Evolutionary conservation across 2,329 filamentous ascomycete species (phyloP).

Genomic region (Celoporthe dispersa): DNA sequence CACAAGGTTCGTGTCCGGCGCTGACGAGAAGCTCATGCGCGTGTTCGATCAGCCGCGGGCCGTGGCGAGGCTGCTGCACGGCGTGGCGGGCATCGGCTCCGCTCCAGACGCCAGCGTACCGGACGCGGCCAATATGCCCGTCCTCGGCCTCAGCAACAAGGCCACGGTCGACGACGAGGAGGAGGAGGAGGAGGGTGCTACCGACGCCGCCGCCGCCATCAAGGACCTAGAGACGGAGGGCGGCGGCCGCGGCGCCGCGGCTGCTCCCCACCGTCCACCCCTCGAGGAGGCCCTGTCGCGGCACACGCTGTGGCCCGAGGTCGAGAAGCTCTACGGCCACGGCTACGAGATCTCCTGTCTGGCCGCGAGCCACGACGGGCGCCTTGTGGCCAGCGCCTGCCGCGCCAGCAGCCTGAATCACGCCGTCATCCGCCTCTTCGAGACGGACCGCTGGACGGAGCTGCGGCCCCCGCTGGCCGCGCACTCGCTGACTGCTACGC

Average conservation of each 20-base stretch:
- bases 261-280: constrained; percentile 73
- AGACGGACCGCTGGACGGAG: constrained; percentile 86
- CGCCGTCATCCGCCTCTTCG: constrained; percentile 90
- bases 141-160: constrained; percentile 95
- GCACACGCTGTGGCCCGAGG: constrained; percentile 93
- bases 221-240: constrained; percentile 49
- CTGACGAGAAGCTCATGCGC: constrained; percentile 96
- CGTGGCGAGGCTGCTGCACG: constrained; percentile 74
- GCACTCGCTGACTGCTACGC: constrained; percentile 84
- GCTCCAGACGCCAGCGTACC: constrained; percentile 58
- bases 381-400: constrained; percentile 86
- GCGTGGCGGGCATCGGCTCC: constrained; percentile 65
- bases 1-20: constrained; percentile 86
- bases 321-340: constrained; percentile 96
- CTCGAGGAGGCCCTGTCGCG: constrained; percentile 88
- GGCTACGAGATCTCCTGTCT: constrained; percentile 95
- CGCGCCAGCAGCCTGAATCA: constrained; percentile 92
- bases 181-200: constrained; percentile 43
- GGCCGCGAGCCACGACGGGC: constrained; percentile 74
- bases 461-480: constrained; percentile 80
- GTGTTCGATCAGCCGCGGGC: constrained; percentile 90
- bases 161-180: constrained; percentile 68
- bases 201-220: constrained; percentile 33
- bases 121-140: constrained; percentile 92
- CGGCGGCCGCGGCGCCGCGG: constrained; percentile 57